Evolutionary conservation across 306 rosid species (phyloP).

Genomic region (Cicer yamashitae): DNA sequence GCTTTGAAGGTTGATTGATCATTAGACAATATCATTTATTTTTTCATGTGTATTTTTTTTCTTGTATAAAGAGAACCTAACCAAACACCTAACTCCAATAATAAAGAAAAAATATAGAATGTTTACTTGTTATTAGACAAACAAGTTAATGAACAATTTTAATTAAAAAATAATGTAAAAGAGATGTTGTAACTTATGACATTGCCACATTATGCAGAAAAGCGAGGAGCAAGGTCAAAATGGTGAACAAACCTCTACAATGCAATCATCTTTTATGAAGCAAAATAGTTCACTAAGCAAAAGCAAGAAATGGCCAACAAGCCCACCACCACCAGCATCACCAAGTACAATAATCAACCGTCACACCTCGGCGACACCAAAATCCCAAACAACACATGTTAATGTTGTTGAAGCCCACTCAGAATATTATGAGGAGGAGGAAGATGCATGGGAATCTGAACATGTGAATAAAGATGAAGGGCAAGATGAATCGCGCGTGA

Average conservation of each 20-base stretch:
- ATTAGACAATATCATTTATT: too few relatives aligned
- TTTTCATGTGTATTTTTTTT: too few relatives aligned
- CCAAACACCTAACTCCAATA: neutral
- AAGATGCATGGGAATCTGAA: neutral
- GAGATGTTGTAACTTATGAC: neutral
- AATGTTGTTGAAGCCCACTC: neutral
- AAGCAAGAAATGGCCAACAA: constrained; percentile 53
- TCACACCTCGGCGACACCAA: constrained; percentile 15
- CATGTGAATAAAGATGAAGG: constrained; percentile 6
- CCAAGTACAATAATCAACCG: constrained; percentile 34
- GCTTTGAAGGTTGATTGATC: too few relatives aligned
- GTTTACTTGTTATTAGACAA: neutral
- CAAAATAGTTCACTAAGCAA: constrained; percentile 42
- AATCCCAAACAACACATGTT: neutral
- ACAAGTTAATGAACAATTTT: neutral
- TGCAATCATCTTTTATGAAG: constrained; percentile 46
- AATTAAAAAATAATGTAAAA: neutral
- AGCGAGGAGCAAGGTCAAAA: constrained; percentile 36
- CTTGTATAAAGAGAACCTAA: neutral
- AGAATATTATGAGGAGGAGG: constrained; percentile 13
- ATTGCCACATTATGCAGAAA: constrained; percentile 51
- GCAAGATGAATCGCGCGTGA: neutral
- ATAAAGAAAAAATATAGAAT: neutral
- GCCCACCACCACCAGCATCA: constrained; percentile 60
- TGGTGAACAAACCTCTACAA: constrained; percentile 7